Evolutionary conservation across 441 rosid species (phyloP), one percentile per base, ranked within the genome.

Genomic region (Cnidoscolus chayamansa): DNA sequence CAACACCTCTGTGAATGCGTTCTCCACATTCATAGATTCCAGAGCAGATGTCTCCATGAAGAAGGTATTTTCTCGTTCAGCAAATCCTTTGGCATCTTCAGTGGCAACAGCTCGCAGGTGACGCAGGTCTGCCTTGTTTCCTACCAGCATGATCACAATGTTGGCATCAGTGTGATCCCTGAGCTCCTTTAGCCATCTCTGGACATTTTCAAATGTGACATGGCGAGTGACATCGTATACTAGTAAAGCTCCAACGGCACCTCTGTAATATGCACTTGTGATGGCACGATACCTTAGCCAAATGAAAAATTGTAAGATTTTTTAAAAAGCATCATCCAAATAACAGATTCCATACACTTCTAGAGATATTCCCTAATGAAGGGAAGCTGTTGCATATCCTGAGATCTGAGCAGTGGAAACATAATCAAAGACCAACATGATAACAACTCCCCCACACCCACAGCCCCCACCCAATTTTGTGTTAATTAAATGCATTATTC

Each of bases 21-120:
- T 88, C 78, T 93, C 97, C 0, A 93, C 97, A 10, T 93, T 90
- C 20, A 89, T 80, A 0, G 97, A 87, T 78, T 90, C 97, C 0
- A 93, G 89, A 8, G 98, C 95, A 0, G 97, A 93, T 2, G 98
- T 89, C 80, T 93, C 95, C 97, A 90, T 88, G 89, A 90, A 93
- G 77, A 86, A 87, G 20, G 93, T 90, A 49, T 85, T 85, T 68
- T 88, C 97, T 70, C 84, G 83, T 77, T 90, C 92, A 0, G 97
- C 91, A 31, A 93, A 93, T 2, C 88, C 84, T 68, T 85, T 86
- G 10, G 93, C 90, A 9, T 89, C 95, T 55, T 88, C 93, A 0
- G 93, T 81, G 19, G 84, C 77, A 37, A 90, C 98, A 11, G 97
- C 91, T 31, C 89, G 86, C 3, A 93, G 92, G 74, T 93, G 98